phyloP scores from a whole-genome alignment of 75 land plant species.

The Cupressus sempervirens region DNA sequence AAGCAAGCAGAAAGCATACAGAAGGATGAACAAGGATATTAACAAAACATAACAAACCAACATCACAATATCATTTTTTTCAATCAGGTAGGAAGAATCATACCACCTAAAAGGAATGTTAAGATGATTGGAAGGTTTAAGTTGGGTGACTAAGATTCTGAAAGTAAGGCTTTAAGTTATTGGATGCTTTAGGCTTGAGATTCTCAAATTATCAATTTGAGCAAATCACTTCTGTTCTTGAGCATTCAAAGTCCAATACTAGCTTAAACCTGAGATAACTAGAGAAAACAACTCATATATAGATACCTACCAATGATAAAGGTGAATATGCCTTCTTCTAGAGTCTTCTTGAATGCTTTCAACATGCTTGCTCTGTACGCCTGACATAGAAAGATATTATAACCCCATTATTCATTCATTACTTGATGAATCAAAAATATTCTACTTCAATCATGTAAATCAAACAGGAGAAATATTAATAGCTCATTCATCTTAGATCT shows the following conservation, averaged over 20 bases:
- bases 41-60: not conserved
- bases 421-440: not conserved
- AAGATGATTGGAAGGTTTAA: not conserved
- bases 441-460: not conserved
- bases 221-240: not conserved
- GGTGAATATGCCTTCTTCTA: slow-evolving; percentile 77
- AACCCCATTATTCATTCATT: not conserved
- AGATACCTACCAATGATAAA: slow-evolving; percentile 75
- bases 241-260: not conserved
- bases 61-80: not conserved
- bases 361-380: slow-evolving; percentile 86
- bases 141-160: not conserved
- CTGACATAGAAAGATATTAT: slow-evolving; percentile 29
- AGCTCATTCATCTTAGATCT: not conserved
- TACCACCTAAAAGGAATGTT: not conserved
- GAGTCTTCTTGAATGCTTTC: slow-evolving; percentile 83
- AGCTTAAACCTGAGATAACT: not conserved
- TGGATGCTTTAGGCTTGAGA: not conserved
- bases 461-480: not conserved
- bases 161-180: not conserved
- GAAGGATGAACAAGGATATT: not conserved
- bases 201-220: not conserved
- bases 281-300: slow-evolving; percentile 4
- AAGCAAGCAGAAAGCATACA: not conserved
- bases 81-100: not conserved